Percentiles rank a stretch among this genome's conserved stretches.
phyloP scores from a whole-genome alignment of 2,329 filamentous ascomycete genomes.

The Talaromyces sp. region DNA sequence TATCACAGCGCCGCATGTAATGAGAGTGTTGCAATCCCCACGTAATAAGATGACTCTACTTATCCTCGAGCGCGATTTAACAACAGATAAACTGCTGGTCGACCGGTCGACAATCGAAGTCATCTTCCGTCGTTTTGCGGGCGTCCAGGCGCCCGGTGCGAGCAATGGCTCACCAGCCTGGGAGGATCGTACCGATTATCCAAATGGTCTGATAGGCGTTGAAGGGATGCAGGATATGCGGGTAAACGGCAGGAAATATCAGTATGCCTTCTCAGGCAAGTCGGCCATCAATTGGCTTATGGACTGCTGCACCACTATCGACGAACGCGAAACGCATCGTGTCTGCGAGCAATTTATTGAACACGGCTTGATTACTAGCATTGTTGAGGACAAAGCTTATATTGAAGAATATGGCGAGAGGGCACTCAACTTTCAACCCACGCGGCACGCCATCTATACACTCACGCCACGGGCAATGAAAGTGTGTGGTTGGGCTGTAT shows the following conservation, averaged over 20 bases:
- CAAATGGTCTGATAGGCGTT: slow-evolving; percentile 82
- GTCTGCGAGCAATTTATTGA: slow-evolving; percentile 82
- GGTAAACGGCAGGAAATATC: slow-evolving; percentile 67
- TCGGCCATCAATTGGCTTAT: slow-evolving; percentile 88
- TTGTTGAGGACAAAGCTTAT: slow-evolving; percentile 66
- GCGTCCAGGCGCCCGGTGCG: slow-evolving; percentile 72
- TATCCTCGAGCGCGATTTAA: slow-evolving; percentile 75
- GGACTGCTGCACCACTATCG: slow-evolving; percentile 93
- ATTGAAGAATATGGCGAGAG: slow-evolving; percentile 54
- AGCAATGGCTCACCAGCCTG: slow-evolving; percentile 65
- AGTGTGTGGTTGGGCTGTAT: slow-evolving; percentile 58
- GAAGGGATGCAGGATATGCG: slow-evolving; percentile 87
- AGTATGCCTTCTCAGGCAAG: slow-evolving; percentile 87
- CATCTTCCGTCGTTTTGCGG: slow-evolving; percentile 86
- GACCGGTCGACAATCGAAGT: slow-evolving; percentile 88
- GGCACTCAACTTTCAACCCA: slow-evolving; percentile 69
- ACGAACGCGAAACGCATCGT: slow-evolving; percentile 77
- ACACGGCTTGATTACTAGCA: slow-evolving; percentile 70
- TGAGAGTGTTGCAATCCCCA: slow-evolving; percentile 69
- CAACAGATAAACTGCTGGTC: slow-evolving; percentile 81
- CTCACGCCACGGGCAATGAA: slow-evolving; percentile 74
- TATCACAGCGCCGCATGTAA: slow-evolving; percentile 88
- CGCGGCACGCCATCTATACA: slow-evolving; percentile 80
- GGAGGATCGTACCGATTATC: slow-evolving; percentile 72
- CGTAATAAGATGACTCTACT: slow-evolving; percentile 81